A percentile compares a stretch with the other conserved stretches of the same genome.
These are phyloP conservation scores for Malus sylvestris DNA, from an alignment of 306 rosid species.

Conservation along the genomic window DNA sequence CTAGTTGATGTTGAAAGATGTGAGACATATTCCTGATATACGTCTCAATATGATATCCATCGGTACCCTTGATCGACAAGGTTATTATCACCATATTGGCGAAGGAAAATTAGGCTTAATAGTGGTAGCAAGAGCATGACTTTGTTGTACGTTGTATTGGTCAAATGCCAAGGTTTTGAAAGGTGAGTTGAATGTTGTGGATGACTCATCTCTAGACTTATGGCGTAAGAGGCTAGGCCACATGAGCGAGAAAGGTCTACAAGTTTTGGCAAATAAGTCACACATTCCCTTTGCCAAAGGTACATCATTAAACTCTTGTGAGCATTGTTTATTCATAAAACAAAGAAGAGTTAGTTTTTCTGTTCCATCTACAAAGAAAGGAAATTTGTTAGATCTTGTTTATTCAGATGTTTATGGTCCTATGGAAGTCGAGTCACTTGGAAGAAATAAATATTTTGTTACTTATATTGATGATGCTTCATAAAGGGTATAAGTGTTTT, in stretches of 20 bases:
- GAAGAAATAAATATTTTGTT: no score
- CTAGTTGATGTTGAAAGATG: no score
- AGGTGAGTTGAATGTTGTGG: neutral
- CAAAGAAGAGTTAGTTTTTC: neutral
- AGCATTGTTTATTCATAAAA: neutral
- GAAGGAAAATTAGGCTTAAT: neutral
- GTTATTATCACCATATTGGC: no score
- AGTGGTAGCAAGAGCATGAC: neutral
- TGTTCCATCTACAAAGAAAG: no score
- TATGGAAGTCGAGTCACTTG: no score
- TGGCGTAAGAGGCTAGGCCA: neutral
- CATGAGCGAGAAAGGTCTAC: neutral
- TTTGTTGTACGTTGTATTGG: neutral
- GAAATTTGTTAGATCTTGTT: no score
- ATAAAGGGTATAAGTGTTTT: no score
- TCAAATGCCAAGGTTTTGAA: neutral
- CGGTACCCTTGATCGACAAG: no score
- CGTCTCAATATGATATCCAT: no score
- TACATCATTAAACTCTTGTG: neutral
- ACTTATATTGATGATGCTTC: no score
- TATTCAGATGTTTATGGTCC: no score
- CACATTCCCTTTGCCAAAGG: neutral
- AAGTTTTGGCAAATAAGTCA: neutral
- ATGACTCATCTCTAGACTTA: neutral
- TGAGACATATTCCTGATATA: no score